Evolutionary conservation across 495 filamentous ascomycete genomes (phyloP).

Genomic region (Neurospora tetraspora): DNA sequence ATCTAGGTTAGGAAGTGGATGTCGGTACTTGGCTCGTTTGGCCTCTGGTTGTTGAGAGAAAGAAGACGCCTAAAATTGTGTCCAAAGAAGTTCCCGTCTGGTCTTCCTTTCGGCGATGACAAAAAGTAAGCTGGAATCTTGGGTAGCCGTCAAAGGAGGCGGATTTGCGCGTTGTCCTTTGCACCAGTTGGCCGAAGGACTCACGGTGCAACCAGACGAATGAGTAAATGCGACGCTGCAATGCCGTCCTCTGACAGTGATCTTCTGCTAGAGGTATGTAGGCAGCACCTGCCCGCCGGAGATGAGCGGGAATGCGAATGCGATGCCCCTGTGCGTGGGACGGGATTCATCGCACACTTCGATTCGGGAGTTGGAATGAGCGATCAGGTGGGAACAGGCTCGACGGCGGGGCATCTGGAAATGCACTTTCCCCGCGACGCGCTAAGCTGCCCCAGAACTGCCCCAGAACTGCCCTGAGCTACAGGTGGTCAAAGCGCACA

Average conservation of each 20-base stretch:
- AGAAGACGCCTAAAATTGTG: neutral
- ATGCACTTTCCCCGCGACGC: neutral
- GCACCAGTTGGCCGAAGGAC: neutral
- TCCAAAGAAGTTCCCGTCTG: neutral
- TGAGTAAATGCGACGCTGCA: neutral
- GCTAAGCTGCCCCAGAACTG: neutral
- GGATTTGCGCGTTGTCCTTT: neutral
- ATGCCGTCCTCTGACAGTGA: neutral
- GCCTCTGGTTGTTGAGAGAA: neutral
- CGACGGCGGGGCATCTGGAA: neutral
- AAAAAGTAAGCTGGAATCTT: neutral
- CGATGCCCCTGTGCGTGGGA: neutral
- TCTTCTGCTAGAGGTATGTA: neutral
- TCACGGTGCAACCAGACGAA: neutral
- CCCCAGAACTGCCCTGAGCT: neutral
- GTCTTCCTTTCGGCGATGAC: neutral
- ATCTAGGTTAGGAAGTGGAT: neutral
- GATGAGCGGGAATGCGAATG: neutral
- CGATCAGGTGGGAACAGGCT: neutral
- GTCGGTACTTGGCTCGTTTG: neutral
- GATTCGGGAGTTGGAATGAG: neutral
- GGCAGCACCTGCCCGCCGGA: neutral
- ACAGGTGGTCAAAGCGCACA: neutral
- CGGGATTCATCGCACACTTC: neutral
- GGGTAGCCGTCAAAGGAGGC: neutral